Percentiles rank a stretch among this genome's conserved stretches.
phyloP scores from a whole-genome alignment of 306 rosid genomes.

The Inga laurina region DNA sequence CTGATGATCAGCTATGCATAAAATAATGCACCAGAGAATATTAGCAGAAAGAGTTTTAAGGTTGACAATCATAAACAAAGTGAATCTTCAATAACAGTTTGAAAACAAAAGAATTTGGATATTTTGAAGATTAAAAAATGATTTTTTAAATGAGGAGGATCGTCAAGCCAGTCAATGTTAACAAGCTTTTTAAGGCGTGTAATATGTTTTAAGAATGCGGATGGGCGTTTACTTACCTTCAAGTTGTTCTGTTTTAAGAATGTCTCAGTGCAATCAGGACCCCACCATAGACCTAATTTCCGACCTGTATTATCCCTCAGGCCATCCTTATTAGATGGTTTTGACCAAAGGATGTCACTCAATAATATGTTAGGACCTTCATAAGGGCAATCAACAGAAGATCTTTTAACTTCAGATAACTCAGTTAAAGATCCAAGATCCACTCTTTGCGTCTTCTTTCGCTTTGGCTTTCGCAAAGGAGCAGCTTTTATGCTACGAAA shows the following conservation, averaged over 20 bases:
- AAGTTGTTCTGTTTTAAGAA: constrained; percentile 71
- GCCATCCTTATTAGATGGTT: constrained; percentile 76
- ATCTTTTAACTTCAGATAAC: constrained; percentile 63
- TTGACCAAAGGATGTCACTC: constrained; percentile 86
- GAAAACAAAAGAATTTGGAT: constrained; percentile 2
- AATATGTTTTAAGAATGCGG: not conserved
- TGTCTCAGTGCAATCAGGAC: constrained; percentile 86
- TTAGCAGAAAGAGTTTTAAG: constrained; percentile 12
- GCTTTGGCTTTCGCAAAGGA: constrained; percentile 49
- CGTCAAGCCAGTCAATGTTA: constrained; percentile 1
- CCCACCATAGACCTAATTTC: constrained; percentile 80
- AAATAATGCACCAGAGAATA: constrained; percentile 27
- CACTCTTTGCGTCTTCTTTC: constrained; percentile 54
- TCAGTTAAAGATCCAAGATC: constrained; percentile 78
- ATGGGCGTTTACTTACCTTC: constrained; percentile 53
- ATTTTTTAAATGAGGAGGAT: not conserved
- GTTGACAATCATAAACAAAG: constrained; percentile 9
- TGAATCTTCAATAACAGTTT: not conserved
- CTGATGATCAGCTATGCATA: constrained; percentile 80
- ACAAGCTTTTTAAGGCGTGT: not conserved
- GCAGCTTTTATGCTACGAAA: constrained; percentile 58
- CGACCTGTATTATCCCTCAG: constrained; percentile 57
- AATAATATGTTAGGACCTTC: constrained; percentile 66
- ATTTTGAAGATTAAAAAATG: not conserved
- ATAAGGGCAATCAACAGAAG: constrained; percentile 59